Evolutionary conservation across 2,329 filamentous ascomycete species (phyloP), one percentile per base, ranked within the genome.

Genomic region (Xylaria sp.): DNA sequence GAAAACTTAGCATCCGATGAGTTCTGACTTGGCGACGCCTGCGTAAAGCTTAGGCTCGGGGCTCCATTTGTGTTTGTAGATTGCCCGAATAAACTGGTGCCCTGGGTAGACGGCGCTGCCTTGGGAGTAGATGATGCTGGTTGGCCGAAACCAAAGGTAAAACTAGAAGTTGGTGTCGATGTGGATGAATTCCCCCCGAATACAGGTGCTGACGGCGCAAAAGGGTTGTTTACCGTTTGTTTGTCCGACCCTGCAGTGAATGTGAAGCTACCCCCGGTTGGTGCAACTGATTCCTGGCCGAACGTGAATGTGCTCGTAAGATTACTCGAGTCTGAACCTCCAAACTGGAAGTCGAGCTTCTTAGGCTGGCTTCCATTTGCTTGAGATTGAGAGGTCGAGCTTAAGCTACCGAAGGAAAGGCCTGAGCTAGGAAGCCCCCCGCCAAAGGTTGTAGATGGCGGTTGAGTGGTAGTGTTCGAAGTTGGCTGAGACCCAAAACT

Each of bases 1-100:
- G 69, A 54, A 31, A 44, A 40, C 43, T 68, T 58, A 60, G 71
- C 55, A 65, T 69, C 68, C 60, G 72, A 67, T 66, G 72, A 47
- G 64, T 63, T 67, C 52, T 72, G 63, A 58, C 65, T 55, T 69
- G 76, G 54, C 62, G 68, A 70, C 31, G 72, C 69, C 53, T 62
- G 67, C 58, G 65, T 78, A 73, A 74, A 82, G 76, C 66, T 81
- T 74, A 82, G 60, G 69, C 63, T 58, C 49, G 71, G 54, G 61
- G 68, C 54, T 60, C 71, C 60, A 66, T 73, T 58, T 67, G 67
- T 37, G 21, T 67, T 68, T 13, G 73, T 63, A 10, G 75, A 60
- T 19, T 54, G 59, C 3, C 68, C 69, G 35, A 75, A 75, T 8
- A 73, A 25, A 19, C 58, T 33, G 29, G 41, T 63, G 43, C 59